Percentiles rank a stretch among this genome's conserved stretches.
Conservation (phyloP, 805 yeast species). For the Kodamaea neixiangensis region DNA sequence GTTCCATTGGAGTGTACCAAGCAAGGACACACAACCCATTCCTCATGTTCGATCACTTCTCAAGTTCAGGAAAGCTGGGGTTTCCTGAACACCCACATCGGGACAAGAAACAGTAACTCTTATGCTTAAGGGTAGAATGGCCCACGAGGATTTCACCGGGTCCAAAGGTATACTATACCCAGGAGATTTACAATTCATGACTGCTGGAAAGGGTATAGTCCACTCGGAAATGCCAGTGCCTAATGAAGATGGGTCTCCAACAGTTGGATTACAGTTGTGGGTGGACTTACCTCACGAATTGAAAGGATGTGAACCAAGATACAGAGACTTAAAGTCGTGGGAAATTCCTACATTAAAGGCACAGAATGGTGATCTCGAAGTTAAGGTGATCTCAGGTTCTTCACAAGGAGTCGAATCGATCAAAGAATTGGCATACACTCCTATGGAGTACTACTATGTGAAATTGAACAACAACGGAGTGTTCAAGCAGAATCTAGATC, state of each 20-base stretch:
- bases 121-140: slow-evolving; percentile 63
- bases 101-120: slow-evolving; percentile 83
- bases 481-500: slow-evolving; percentile 60
- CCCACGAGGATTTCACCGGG: slow-evolving; percentile 88
- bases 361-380: slow-evolving; percentile 58
- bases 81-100: slow-evolving; percentile 82
- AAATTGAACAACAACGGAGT: slow-evolving; percentile 64
- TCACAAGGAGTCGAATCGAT: slow-evolving; percentile 73
- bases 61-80: slow-evolving; percentile 64
- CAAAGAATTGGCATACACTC: slow-evolving; percentile 79
- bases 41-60: slow-evolving; percentile 79
- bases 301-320: slow-evolving; percentile 69
- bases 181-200: slow-evolving; percentile 92
- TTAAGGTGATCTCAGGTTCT: slow-evolving; percentile 77
- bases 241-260: slow-evolving; percentile 44
- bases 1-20: slow-evolving; percentile 71
- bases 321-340: slow-evolving; percentile 68
- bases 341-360: slow-evolving; percentile 74
- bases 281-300: slow-evolving; percentile 72
- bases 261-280: slow-evolving; percentile 82
- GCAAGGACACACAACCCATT: slow-evolving; percentile 81
- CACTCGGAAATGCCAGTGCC: slow-evolving; percentile 85
- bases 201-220: slow-evolving; percentile 86
- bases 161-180: slow-evolving; percentile 70
- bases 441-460: slow-evolving; percentile 71